Percentiles rank a stretch among this genome's conserved stretches.
phyloP scores from a whole-genome alignment of 345 rosid species.

The sweet orange (Citrus sinensis) region DVS_A1.0 CM039168.1:11425001-11425500 shows the following conservation, averaged over 20 bases:
- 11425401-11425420: too few relatives aligned
- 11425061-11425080: neutral
- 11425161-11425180: conserved; percentile 79
- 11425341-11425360: too few relatives aligned
- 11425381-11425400: too few relatives aligned
- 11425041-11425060: too few relatives aligned
- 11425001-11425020: too few relatives aligned
- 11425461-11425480: too few relatives aligned
- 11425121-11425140: neutral
- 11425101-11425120: neutral
- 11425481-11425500: too few relatives aligned
- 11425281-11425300: conserved; percentile 80
- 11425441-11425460: too few relatives aligned
- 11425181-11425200: conserved; percentile 88
- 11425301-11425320: conserved; percentile 71
- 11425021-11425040: too few relatives aligned
- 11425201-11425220: conserved; percentile 82
- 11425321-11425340: conserved; percentile 48
- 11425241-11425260: conserved; percentile 78
- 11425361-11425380: too few relatives aligned
- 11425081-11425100: neutral
- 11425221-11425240: conserved; percentile 76
- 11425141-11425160: conserved; percentile 77
- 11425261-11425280: conserved; percentile 74
- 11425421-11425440: too few relatives aligned